Evolutionary conservation across 2,329 filamentous ascomycete genomes (phyloP).

Genomic region (Colletotrichum tabaci): DNA sequence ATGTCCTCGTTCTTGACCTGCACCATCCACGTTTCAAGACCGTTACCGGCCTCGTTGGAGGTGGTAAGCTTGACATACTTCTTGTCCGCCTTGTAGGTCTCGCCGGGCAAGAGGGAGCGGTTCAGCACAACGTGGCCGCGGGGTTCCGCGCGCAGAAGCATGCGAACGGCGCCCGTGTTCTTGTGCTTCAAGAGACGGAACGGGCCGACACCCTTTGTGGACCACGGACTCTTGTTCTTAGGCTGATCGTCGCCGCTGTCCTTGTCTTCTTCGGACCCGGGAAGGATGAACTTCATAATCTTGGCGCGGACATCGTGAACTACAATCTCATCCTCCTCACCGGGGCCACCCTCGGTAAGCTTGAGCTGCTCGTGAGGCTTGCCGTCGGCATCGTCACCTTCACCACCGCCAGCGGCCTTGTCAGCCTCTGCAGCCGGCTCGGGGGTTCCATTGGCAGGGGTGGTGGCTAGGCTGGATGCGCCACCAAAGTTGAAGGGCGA

Average conservation of each 20-base stretch:
- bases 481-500: slow-evolving; percentile 71
- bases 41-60: slow-evolving; percentile 70
- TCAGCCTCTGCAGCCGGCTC: slow-evolving; percentile 64
- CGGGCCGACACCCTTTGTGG: slow-evolving; percentile 78
- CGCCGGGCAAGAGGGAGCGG: slow-evolving; percentile 72
- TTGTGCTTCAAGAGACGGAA: slow-evolving; percentile 83
- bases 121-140: slow-evolving; percentile 83
- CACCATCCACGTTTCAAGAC: slow-evolving; percentile 79
- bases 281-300: slow-evolving; percentile 72
- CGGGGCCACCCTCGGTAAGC: slow-evolving; percentile 75
- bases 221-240: slow-evolving; percentile 74
- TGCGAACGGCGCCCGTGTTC: slow-evolving; percentile 74
- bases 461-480: slow-evolving; percentile 73
- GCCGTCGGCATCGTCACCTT: slow-evolving; percentile 64
- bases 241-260: slow-evolving; percentile 58
- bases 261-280: slow-evolving; percentile 61
- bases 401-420: slow-evolving; percentile 46
- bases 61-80: slow-evolving; percentile 74
- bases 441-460: slow-evolving; percentile 71
- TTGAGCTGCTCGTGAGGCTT: slow-evolving; percentile 79
- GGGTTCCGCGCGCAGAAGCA: slow-evolving; percentile 82
- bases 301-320: slow-evolving; percentile 81
- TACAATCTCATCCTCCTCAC: slow-evolving; percentile 80
- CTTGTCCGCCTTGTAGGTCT: slow-evolving; percentile 73
- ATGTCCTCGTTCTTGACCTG: slow-evolving; percentile 77